These are phyloP conservation scores for Nyssa sinensis DNA, from an alignment of 148 eudicot genomes.

Conservation along the genomic window DNA sequence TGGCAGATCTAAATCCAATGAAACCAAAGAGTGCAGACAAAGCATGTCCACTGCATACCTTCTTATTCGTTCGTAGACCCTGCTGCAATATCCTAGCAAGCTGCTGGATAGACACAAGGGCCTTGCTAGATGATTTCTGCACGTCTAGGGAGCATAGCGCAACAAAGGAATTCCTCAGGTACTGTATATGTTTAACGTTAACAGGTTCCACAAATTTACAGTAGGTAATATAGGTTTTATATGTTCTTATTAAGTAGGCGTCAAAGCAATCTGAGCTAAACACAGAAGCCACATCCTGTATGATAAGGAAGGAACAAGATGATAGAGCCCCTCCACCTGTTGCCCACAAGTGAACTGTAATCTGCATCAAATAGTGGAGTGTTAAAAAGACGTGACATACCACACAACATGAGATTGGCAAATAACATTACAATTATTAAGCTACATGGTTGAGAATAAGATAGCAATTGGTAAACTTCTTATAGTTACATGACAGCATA, in stretches of 20 bases:
- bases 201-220: constrained; percentile 47
- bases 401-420: constrained; percentile 3
- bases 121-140: constrained; percentile 61
- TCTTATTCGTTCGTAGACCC: constrained; percentile 52
- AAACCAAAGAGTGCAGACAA: not conserved
- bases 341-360: constrained; percentile 76
- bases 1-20: not conserved
- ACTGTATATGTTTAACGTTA: constrained; percentile 52
- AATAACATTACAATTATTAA: not conserved
- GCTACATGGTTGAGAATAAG: not conserved
- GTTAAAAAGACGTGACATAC: not conserved
- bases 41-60: constrained; percentile 45
- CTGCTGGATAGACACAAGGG: constrained; percentile 52
- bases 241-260: constrained; percentile 61
- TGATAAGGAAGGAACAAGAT: constrained; percentile 58
- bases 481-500: no score
- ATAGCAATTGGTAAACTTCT: no score
- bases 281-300: constrained; percentile 58
- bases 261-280: constrained; percentile 58
- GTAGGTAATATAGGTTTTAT: constrained; percentile 55
- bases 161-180: constrained; percentile 55
- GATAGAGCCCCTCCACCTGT: constrained; percentile 65
- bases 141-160: constrained; percentile 76
- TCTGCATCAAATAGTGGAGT: constrained; percentile 43
- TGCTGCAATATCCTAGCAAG: constrained; percentile 63